Base-by-base conservation (phyloP, 2,329 filamentous ascomycete genomes). In the Canariomyces notabilis region DNA sequence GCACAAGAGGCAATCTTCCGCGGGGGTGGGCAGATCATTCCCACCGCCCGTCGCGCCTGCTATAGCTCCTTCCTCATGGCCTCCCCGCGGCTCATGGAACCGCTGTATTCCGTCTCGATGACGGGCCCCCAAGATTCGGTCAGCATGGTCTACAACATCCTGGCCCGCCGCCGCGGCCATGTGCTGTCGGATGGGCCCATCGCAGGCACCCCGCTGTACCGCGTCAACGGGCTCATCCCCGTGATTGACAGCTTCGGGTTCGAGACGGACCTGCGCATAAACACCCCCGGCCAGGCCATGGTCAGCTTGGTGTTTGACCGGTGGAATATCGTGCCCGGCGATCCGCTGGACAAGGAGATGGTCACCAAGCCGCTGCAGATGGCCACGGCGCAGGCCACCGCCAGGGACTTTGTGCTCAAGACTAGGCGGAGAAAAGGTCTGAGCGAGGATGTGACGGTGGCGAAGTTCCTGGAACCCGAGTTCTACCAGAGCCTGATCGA, bases 161-260 rank as follows among this genome's bases (percentile, higher is more conserved):
- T 98, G 18, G 86, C 90, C 6, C 80, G 89, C 42, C 82, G 93
- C 49, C 77, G 93, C 57, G 93, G 93, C 1, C 93, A 98, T 67
- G 91, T 98, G 21, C 74, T 98, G 20, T 84, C 87, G n/a, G 93
- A 98, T 63, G 89, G 88, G 0, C 90, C 90, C 12, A 88, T 98
- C 50, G 89, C 91, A 0, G 93, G 93, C 19, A 97, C 93, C 8
- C 93, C 91, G 4, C 77, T 98, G 9, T 97, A 96, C 68, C 85
- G 87, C 18, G 90, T 96, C 43, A 87, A 84, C 59, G 93, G 93
- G 3, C 75, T 97, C 40, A 82, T 98, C 46, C 93, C 93, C 8
- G 93, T 97, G 49, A 95, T 98, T 62, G 93, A 98, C 71, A 89
- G 84, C 22, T 98, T 98, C 61, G 93, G 93, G 16, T 97, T 98